These are phyloP conservation scores for Aureobasidium sp. DNA, from an alignment of 2,329 filamentous ascomycete genomes.

Conservation along the genomic window DNA sequence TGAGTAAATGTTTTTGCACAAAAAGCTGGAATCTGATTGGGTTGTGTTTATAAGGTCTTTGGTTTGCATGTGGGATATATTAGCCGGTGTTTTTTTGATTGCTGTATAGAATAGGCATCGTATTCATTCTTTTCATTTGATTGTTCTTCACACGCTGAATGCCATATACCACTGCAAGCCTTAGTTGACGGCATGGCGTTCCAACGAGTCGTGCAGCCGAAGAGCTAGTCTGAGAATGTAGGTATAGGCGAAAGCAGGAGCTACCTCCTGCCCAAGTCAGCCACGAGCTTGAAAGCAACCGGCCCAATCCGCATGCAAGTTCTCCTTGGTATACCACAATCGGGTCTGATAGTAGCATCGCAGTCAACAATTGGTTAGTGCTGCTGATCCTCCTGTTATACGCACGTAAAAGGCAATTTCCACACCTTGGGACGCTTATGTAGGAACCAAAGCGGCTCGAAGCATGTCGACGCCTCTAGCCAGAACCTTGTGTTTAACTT, in stretches of 20 bases:
- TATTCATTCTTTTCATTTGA: conserved; percentile 4
- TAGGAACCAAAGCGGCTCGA: neutral
- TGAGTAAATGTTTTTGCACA: neutral
- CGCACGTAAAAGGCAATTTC: neutral
- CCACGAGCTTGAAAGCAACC: neutral
- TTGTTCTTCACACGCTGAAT: neutral
- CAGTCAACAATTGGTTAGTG: neutral
- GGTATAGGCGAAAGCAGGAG: conserved; percentile 1
- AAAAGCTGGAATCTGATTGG: neutral
- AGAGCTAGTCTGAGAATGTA: neutral
- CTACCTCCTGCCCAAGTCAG: neutral
- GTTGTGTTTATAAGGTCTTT: neutral
- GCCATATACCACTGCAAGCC: neutral
- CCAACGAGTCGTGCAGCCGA: neutral
- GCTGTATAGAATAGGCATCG: neutral
- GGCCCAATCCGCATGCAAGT: neutral
- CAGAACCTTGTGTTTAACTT: neutral
- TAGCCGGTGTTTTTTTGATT: conserved; percentile 2
- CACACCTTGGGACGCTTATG: neutral
- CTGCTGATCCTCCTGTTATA: neutral
- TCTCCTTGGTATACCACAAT: neutral
- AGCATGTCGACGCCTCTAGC: neutral
- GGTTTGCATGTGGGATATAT: neutral
- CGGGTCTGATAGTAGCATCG: neutral
- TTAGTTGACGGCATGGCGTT: neutral